These are phyloP conservation scores for Periconia sp. DNA, from an alignment of 2,329 filamentous ascomycete species.

Conservation along the genomic window DNA sequence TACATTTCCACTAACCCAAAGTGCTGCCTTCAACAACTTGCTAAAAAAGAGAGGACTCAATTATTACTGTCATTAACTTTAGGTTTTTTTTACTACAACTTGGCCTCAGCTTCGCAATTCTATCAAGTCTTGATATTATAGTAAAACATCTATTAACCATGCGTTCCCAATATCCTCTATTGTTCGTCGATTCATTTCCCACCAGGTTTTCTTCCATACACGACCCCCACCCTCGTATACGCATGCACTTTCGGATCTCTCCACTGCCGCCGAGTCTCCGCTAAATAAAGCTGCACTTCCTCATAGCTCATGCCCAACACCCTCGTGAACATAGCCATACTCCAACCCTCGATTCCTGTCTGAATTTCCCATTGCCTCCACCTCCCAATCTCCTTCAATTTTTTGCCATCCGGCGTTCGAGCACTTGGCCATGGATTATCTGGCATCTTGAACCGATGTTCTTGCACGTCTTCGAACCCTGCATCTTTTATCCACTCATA, in stretches of 20 bases:
- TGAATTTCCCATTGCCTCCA: conserved; percentile 42
- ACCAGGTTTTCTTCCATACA: conserved; percentile 38
- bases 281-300: conserved; percentile 40
- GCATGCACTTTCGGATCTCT: conserved; percentile 38
- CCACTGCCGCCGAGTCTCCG: conserved; percentile 37
- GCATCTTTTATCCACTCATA: conserved; percentile 34
- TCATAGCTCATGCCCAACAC: conserved; percentile 34
- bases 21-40: too few relatives aligned
- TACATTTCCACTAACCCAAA: too few relatives aligned
- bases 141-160: too few relatives aligned
- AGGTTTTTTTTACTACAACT: too few relatives aligned
- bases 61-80: too few relatives aligned
- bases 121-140: too few relatives aligned
- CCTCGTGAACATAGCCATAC: conserved; percentile 39
- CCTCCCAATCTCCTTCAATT: conserved; percentile 37
- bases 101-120: too few relatives aligned
- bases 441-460: conserved; percentile 38
- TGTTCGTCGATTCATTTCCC: too few relatives aligned
- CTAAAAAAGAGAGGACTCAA: too few relatives aligned
- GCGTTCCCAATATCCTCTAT: too few relatives aligned
- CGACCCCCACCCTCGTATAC: conserved; percentile 40
- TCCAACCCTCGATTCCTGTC: conserved; percentile 42
- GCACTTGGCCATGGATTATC: conserved; percentile 32
- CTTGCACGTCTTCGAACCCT: conserved; percentile 39
- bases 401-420: conserved; percentile 25